Conservation (phyloP, 768 basidiomycete species). For the Leccinum fibrillosum region DNA sequence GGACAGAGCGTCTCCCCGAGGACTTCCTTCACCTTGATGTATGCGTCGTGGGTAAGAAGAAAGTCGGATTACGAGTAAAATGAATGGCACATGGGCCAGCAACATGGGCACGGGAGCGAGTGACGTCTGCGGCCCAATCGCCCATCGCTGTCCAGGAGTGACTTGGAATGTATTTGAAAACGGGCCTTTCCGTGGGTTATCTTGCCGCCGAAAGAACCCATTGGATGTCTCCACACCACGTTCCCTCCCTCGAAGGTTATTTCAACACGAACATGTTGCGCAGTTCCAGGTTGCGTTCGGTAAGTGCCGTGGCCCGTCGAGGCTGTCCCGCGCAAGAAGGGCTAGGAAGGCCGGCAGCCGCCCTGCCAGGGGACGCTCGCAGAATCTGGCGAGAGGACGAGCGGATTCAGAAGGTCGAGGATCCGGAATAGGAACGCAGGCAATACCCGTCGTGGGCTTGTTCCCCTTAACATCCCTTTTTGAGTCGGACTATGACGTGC, state of each 20-base stretch:
- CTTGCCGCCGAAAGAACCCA: slow-evolving; percentile 13
- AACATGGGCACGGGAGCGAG: slow-evolving; percentile 18
- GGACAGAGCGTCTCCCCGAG: slow-evolving; percentile 14
- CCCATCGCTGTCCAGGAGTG: neutral
- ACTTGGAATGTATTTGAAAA: slow-evolving; percentile 19
- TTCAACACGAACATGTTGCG: slow-evolving; percentile 13
- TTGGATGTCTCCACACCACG: slow-evolving; percentile 29
- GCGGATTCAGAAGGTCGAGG: slow-evolving; percentile 20
- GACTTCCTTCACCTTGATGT: slow-evolving; percentile 8
- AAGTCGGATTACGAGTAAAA: slow-evolving; percentile 7
- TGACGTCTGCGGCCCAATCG: slow-evolving; percentile 18
- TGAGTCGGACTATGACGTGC: slow-evolving; percentile 14
- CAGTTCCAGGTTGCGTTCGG: slow-evolving; percentile 12
- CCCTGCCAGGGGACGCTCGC: slow-evolving; percentile 1
- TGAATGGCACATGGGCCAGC: slow-evolving; percentile 23
- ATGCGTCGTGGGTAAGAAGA: neutral
- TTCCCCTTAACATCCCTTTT: slow-evolving; percentile 18
- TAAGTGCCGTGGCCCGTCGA: slow-evolving; percentile 16
- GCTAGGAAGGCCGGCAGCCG: neutral
- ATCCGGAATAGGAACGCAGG: slow-evolving; percentile 6
- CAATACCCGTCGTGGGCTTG: slow-evolving; percentile 8
- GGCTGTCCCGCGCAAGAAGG: slow-evolving; percentile 16
- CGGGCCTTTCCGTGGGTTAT: slow-evolving; percentile 19
- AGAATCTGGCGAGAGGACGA: slow-evolving; percentile 13
- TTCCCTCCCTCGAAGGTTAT: slow-evolving; percentile 31